phyloP scores from a whole-genome alignment of 2,329 filamentous ascomycete species.

The Lachnellula hyalina region DNA sequence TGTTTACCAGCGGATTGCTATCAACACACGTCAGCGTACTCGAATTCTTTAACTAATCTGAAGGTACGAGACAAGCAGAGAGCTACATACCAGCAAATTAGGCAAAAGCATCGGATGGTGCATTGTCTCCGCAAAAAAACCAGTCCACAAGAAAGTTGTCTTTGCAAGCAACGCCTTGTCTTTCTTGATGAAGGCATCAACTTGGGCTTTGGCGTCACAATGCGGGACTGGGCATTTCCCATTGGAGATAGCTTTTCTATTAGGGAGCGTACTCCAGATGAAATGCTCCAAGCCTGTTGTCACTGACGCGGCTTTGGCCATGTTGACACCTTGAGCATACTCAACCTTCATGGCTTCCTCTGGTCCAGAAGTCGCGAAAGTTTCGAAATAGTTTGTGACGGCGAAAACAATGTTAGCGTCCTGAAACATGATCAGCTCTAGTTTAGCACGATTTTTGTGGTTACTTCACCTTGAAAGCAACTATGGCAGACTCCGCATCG shows the following conservation, averaged over 20 bases:
- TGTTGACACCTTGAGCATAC: conserved; percentile 40
- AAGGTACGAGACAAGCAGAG: too few species aligned
- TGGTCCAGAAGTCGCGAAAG: conserved; percentile 35
- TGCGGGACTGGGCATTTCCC: conserved; percentile 34
- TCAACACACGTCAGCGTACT: too few species aligned
- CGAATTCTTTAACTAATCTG: too few species aligned
- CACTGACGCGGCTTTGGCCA: conserved; percentile 35
- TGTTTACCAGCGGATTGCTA: conserved; percentile 7
- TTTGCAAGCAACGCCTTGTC: conserved; percentile 15
- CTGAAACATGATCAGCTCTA: conserved; percentile 2
- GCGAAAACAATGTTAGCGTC: conserved; percentile 48
- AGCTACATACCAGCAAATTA: too few species aligned
- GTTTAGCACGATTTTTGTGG: not conserved
- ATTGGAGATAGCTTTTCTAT: conserved; percentile 32
- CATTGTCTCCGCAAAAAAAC: conserved; percentile 1
- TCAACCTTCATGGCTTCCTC: conserved; percentile 35
- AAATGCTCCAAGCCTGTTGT: conserved; percentile 36
- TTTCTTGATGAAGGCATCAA: conserved; percentile 31
- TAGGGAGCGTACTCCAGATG: conserved; percentile 38
- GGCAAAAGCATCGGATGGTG: not conserved
- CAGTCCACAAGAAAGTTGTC: conserved; percentile 8
- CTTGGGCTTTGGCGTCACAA: conserved; percentile 29
- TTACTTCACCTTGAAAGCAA: conserved; percentile 34
- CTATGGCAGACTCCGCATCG: conserved; percentile 34
- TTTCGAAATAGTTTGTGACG: conserved; percentile 52